Percentiles rank a stretch among this genome's conserved stretches.
These are phyloP conservation scores for Candida pseudoglaebosa DNA, from an alignment of 805 yeast genomes.

Conservation along the genomic window DNA sequence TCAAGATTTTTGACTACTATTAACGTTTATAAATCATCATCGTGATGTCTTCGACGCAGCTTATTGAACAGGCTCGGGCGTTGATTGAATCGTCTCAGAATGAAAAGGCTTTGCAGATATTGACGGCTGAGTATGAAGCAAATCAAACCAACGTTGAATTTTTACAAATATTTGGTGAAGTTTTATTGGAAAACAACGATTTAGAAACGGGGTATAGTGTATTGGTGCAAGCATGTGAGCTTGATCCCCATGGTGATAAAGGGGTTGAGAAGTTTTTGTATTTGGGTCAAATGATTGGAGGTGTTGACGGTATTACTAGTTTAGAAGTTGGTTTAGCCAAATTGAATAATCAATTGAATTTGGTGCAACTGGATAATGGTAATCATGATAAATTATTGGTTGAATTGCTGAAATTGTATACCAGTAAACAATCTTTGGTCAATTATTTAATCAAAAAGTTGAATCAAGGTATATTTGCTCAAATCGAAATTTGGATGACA, in stretches of 20 bases:
- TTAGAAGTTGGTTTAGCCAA: conserved; percentile 60
- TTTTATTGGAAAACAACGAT: conserved; percentile 73
- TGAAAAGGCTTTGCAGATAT: conserved; percentile 47
- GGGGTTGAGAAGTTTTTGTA: conserved; percentile 85
- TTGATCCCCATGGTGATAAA: conserved; percentile 60
- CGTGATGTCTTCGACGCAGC: conserved; percentile 3
- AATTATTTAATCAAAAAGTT: conserved; percentile 51
- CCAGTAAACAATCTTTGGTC: conserved; percentile 18
- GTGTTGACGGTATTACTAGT: conserved; percentile 61
- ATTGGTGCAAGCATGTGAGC: conserved; percentile 54
- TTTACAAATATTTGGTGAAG: conserved; percentile 67
- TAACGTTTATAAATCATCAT: no score
- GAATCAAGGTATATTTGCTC: conserved; percentile 74
- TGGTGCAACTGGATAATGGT: conserved; percentile 24
- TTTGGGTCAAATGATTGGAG: conserved; percentile 89
- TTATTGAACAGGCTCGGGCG: conserved; percentile 36
- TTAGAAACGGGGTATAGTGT: conserved; percentile 73
- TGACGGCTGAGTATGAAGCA: conserved; percentile 34
- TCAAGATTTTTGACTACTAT: no score
- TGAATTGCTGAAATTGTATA: conserved; percentile 22
- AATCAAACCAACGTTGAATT: conserved; percentile 39
- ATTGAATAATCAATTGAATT: conserved; percentile 34
- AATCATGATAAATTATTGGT: conserved; percentile 20
- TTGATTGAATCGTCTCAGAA: conserved; percentile 47
- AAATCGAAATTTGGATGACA: conserved; percentile 96